Percentiles rank a stretch among this genome's conserved stretches.
Evolutionary conservation across 192 early-diverging fungal species (phyloP).

Genomic region (Geranomyces variabilis): DNA sequence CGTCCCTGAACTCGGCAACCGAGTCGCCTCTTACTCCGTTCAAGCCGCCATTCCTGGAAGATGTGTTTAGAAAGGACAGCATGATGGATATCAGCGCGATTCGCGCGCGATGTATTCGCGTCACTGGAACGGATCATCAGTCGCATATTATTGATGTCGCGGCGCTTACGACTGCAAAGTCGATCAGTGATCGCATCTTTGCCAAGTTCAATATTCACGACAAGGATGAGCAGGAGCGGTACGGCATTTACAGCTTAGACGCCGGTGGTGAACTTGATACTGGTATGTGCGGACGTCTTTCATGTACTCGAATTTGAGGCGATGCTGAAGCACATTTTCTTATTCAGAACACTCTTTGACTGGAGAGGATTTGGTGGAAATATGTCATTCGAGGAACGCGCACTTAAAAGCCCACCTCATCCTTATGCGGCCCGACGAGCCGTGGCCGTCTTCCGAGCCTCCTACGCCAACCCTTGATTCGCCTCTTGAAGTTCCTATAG

Average conservation of each 20-base stretch:
- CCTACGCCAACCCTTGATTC: not conserved
- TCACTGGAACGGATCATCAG: conserved; percentile 77
- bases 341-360: conserved; percentile 1
- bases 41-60: not conserved
- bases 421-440: conserved; percentile 12
- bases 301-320: not conserved
- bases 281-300: not conserved
- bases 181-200: conserved; percentile 73
- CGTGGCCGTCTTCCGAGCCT: not conserved
- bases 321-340: no score
- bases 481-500: not conserved
- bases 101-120: conserved; percentile 64
- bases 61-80: not conserved
- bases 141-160: conserved; percentile 75
- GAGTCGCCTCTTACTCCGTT: not conserved
- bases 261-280: conserved; percentile 9
- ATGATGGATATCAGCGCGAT: conserved; percentile 8
- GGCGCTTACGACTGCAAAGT: conserved; percentile 62
- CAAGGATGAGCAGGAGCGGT: conserved; percentile 6
- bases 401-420: conserved; percentile 23
- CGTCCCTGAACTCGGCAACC: no score
- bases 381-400: conserved; percentile 13
- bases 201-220: conserved; percentile 74
- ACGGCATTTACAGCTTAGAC: conserved; percentile 27
- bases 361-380: conserved; percentile 6